Percentiles rank a stretch among this genome's conserved stretches.
These are phyloP conservation scores for Kodamaea ohmeri DNA, from an alignment of 1,139 yeast species.

Conservation along the genomic window DNA sequence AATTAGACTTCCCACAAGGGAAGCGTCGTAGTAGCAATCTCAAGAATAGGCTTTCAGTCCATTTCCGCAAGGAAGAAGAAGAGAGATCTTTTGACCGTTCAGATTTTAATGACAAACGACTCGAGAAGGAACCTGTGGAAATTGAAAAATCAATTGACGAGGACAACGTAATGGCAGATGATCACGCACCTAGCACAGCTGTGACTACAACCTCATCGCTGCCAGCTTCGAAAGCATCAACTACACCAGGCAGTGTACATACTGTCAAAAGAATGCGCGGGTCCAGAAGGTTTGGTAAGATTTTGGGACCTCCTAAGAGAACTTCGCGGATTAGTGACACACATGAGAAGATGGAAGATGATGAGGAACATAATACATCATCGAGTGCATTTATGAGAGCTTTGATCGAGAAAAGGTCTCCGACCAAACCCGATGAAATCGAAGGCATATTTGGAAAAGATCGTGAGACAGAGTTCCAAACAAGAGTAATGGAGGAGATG, in stretches of 20 bases:
- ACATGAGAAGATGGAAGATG: conserved; percentile 12
- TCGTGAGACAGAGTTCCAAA: conserved; percentile 27
- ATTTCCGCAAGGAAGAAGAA: conserved; percentile 22
- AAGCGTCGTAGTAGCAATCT: conserved; percentile 19
- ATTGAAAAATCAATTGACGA: conserved; percentile 4
- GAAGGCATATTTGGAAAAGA: conserved; percentile 17
- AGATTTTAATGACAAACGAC: neutral
- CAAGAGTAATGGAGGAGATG: conserved; percentile 17
- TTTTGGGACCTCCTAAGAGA: conserved; percentile 42
- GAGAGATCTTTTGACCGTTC: conserved; percentile 1
- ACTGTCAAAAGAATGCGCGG: conserved; percentile 29
- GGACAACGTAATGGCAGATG: conserved; percentile 15
- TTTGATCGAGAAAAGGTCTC: conserved; percentile 11
- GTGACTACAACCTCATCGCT: conserved; percentile 12
- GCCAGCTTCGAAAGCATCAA: conserved; percentile 16
- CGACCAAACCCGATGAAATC: conserved; percentile 3
- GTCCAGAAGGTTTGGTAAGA: conserved; percentile 34
- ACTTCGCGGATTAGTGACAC: conserved; percentile 25
- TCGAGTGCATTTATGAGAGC: conserved; percentile 12
- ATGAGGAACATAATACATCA: conserved; percentile 5
- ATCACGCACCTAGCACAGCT: conserved; percentile 8
- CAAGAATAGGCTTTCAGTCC: conserved; percentile 34
- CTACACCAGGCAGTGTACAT: conserved; percentile 19
- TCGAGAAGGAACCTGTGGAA: conserved; percentile 4
- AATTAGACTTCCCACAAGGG: conserved; percentile 31